Evolutionary conservation across 1,284 basidiomycete genomes (phyloP).

Genomic region (Cutaneotrichosporon arboriforme): DNA sequence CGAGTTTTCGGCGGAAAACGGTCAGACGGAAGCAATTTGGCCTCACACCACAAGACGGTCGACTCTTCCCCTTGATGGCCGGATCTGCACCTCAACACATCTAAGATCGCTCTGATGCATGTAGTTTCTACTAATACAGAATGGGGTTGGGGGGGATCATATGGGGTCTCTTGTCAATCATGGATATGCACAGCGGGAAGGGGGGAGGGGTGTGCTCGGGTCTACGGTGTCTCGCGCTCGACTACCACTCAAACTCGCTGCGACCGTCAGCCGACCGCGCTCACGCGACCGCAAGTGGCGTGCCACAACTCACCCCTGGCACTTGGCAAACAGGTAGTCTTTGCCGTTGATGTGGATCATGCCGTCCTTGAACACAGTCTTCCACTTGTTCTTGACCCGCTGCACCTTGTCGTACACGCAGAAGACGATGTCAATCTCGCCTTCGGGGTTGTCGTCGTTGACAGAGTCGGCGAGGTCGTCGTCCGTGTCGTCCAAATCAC

Average conservation of each 20-base stretch:
- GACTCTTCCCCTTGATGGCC: too few relatives aligned
- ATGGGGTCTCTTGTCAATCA: background rate
- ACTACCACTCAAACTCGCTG: conserved; percentile 38
- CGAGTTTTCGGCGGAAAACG: conserved; percentile 16
- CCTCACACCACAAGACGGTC: too few relatives aligned
- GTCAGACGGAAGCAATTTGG: conserved; percentile 11
- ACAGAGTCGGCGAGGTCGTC: conserved; percentile 59
- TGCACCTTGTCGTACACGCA: conserved; percentile 99
- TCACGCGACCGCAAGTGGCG: background rate
- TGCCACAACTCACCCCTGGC: conserved; percentile 56
- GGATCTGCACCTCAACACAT: background rate
- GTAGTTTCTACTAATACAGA: conserved; percentile 18
- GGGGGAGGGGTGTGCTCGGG: background rate
- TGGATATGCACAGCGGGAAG: conserved; percentile 2
- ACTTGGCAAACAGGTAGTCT: conserved; percentile 96
- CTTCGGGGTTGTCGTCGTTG: conserved; percentile 50
- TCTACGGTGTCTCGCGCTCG: background rate
- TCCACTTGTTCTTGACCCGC: conserved; percentile 99
- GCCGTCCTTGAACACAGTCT: conserved; percentile 97
- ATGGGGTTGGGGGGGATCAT: conserved; percentile 2
- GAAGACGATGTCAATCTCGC: conserved; percentile 81
- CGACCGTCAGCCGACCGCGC: conserved; percentile 3
- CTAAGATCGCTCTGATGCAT: conserved; percentile 8
- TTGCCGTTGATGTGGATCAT: conserved; percentile 96
- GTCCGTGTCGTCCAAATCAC: conserved; percentile 84